Evolutionary conservation across 441 rosid species (phyloP).

Genomic region (Jatropha multifida): DNA sequence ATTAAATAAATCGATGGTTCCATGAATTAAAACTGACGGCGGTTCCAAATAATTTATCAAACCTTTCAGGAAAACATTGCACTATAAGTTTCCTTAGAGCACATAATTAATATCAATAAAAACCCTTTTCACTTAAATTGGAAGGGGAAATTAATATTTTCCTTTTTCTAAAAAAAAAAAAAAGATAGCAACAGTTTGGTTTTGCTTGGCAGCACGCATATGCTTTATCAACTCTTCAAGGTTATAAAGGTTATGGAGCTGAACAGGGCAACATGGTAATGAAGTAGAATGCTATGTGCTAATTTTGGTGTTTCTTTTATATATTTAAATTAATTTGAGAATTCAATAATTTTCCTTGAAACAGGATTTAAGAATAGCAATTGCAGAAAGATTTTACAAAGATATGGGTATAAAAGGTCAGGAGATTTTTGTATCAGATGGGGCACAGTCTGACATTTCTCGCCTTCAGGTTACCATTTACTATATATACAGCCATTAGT

Average conservation of each 20-base stretch:
- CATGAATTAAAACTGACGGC: no score
- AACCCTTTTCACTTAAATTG: no score
- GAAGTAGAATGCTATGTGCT: no score
- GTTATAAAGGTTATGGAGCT: conserved; percentile 57
- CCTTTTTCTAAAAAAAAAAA: no score
- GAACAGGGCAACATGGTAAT: conserved; percentile 61
- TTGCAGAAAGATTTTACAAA: conserved; percentile 56
- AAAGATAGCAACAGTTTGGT: background rate
- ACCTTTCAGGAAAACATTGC: no score
- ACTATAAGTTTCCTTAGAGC: no score
- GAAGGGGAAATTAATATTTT: background rate
- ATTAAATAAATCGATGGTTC: no score
- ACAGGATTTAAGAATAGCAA: conserved; percentile 58
- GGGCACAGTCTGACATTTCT: conserved; percentile 78
- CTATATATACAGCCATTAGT: background rate
- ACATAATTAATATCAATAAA: no score
- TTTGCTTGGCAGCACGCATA: conserved; percentile 40
- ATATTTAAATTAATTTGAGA: background rate
- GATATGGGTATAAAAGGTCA: conserved; percentile 41
- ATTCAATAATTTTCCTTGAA: background rate
- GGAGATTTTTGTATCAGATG: conserved; percentile 84
- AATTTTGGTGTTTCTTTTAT: no score
- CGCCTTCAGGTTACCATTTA: conserved; percentile 61
- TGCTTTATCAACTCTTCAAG: conserved; percentile 52
- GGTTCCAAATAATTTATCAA: no score